Evolutionary conservation across 2,329 filamentous ascomycete genomes (phyloP), one percentile per base, ranked within the genome.

Genomic region (Blumeriella jaapii): DNA sequence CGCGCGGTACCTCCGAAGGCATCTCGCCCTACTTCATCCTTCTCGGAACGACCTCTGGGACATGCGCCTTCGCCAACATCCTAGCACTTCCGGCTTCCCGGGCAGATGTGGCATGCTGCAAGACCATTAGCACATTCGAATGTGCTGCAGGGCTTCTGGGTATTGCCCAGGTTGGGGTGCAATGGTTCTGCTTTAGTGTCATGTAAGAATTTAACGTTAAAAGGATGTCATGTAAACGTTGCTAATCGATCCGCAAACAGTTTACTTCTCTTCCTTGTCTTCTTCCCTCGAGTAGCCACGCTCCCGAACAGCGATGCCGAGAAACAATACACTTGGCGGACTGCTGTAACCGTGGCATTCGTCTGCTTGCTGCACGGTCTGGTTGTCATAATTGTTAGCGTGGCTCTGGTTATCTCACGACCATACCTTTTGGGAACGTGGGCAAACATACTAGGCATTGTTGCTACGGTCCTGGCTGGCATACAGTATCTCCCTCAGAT

Each of bases 401-500:
- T 77, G 37, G 65, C 82, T 23, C 71, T 93, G 43, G 69, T 75
- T 37, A 59, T 77, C 29, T 70, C 71, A 10, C 64, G 69, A 8
- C 82, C 80, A 1, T 52, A 64, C 1, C 66, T 76, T 39, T 70
- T 94, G 2, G 71, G 78, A 33, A 62, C 64, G 17, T 96, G 86
- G 85, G 89, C 91, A 12, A 86, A 93, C 53, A 65, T 82, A 44
- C 71, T 95, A 8, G 91, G 91, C 1, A 64, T 94, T 40, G 73
- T 83, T 56, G 77, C 84, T 12, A 82, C 84, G 0, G 60, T 74
- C 1, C 72, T 98, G 4, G 83, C 91, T 0, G 80, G 74, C 0
- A 71, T 96, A 14, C 91, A 98, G 61, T 98, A 96, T 59, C 65
- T 98, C 11, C 91, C 91, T 0, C 91, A 98, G 61, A 93, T 98